Evolutionary conservation across 345 rosid genomes (phyloP), one percentile per base, ranked within the genome.

Genomic region (Salix brachista): DNA sequence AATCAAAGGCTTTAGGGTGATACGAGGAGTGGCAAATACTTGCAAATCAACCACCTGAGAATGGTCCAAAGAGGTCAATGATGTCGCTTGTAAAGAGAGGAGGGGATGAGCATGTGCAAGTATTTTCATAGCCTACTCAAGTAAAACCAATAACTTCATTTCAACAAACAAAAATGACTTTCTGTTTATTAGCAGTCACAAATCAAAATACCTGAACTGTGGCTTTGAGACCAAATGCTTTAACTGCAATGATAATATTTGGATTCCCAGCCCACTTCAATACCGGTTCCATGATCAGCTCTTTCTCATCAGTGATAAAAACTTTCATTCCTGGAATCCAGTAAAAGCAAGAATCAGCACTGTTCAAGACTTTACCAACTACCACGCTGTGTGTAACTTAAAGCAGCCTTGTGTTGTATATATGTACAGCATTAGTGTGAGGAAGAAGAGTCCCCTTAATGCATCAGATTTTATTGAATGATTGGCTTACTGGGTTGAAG

Each of bases 1-100:
- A 79, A 92, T 97, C 77, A 96, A 75, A 32, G 99, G 99, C 87
- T 94, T 96, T 71, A 96, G 89, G 52, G 97, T 91, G 77, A 94
- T 88, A 62, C 99, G 91, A 41, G 99, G 99, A 70, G 82, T 65
- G 48, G 91, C 92, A 88, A 96, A 96, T 60, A 96, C 94, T 87
- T 96, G 99, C 77, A 93, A 77, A 87, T 96, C 99, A 39, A 96
- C 83, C 80, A 92, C 91, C 98, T 95, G 88, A 74, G 44, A 75
- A 77, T 65, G n/a, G 12, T 34, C 46, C 66, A n/a, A 69, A 39
- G 25, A 74, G 36, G 37, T 69, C 37, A 69, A 50, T 34, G n/a
- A 0, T 32, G 37, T 32, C 37, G 26, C 18, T 34, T 62, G 17
- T 44, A 70, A 52, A 69, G 13, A 8, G 32, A 54, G 16, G 62